Conservation (phyloP, 768 basidiomycete genomes). For the Zangia roseola region DNA sequence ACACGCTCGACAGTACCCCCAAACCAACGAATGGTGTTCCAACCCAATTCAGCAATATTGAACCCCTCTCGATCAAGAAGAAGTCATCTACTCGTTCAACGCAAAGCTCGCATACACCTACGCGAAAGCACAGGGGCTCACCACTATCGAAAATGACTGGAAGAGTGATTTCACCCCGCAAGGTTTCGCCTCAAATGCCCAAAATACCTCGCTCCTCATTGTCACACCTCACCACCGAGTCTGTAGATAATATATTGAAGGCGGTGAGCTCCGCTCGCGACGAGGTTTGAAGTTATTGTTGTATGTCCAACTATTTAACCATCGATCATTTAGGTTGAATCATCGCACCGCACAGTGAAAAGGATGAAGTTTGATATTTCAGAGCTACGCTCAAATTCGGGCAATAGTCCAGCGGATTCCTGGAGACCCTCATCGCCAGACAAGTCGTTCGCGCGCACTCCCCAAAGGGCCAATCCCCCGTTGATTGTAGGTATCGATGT, state of each 20-base stretch:
- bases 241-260: conserved; percentile 46
- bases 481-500: conserved; percentile 39
- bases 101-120: conserved; percentile 37
- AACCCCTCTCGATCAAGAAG: conserved; percentile 85
- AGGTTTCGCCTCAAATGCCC: conserved; percentile 52
- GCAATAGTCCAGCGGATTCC: conserved; percentile 30
- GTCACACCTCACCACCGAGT: conserved; percentile 33
- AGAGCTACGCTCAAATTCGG: conserved; percentile 27
- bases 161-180: conserved; percentile 48
- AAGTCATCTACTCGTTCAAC: conserved; percentile 61
- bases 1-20: conserved; percentile 51
- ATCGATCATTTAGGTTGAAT: conserved; percentile 54
- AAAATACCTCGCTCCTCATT: conserved; percentile 30
- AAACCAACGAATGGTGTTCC: conserved; percentile 36
- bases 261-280: conserved; percentile 56
- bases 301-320: conserved; percentile 1
- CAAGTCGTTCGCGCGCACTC: conserved; percentile 45
- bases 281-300: conserved; percentile 46
- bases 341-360: conserved; percentile 68
- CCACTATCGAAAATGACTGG: conserved; percentile 49
- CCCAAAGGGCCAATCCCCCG: conserved; percentile 40
- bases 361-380: conserved; percentile 73
- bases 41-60: conserved; percentile 47
- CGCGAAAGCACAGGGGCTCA: conserved; percentile 44
- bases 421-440: conserved; percentile 58